These are phyloP conservation scores for Colletotrichum falcatum DNA, from an alignment of 2,329 filamentous ascomycete genomes.

Conservation along the genomic window DNA sequence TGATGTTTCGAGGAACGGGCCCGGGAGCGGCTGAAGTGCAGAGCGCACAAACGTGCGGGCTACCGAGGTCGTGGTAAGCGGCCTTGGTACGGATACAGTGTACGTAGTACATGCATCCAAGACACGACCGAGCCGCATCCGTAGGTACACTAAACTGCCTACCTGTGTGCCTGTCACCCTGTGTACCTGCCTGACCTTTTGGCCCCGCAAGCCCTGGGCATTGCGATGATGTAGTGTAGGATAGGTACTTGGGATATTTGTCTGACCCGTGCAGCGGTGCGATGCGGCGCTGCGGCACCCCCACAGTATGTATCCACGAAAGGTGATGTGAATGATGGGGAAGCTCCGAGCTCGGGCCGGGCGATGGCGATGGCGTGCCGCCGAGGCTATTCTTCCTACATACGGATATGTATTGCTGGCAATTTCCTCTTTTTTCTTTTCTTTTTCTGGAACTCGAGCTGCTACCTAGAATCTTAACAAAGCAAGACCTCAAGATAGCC, in stretches of 20 bases:
- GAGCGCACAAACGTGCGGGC: not conserved
- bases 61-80: not conserved
- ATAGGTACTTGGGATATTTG: not conserved
- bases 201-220: slow-evolving; percentile 3
- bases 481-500: not conserved
- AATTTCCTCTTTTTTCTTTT: not conserved
- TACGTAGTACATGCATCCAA: not conserved
- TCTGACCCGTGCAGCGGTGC: not conserved
- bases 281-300: not conserved
- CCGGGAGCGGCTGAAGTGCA: slow-evolving; percentile 15
- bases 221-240: too few relatives aligned
- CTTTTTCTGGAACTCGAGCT: not conserved
- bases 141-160: too few relatives aligned
- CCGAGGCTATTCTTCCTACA: not conserved
- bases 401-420: not conserved
- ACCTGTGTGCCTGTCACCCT: too few relatives aligned
- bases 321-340: not conserved
- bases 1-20: slow-evolving; percentile 3
- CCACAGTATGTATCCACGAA: too few relatives aligned
- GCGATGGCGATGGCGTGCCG: not conserved
- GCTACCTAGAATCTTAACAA: not conserved
- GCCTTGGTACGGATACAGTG: too few relatives aligned
- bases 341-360: slow-evolving; percentile 4
- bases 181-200: not conserved
- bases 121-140: not conserved